phyloP scores from a whole-genome alignment of 306 rosid species.

The Cyclanthera cordifolia region DNA sequence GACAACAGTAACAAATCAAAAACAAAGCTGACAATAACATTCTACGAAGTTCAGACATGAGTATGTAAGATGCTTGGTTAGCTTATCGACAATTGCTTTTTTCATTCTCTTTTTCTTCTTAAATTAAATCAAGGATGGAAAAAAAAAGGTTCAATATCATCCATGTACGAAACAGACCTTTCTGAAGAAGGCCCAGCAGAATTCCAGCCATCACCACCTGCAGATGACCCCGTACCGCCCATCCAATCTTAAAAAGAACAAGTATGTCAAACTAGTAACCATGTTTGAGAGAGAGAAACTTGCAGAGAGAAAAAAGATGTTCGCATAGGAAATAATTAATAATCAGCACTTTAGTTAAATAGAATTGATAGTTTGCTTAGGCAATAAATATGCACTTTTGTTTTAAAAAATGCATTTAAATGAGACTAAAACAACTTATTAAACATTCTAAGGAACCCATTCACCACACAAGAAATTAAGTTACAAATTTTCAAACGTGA shows the following conservation, averaged over 20 bases:
- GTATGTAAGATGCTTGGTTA: not conserved
- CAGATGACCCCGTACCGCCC: slow-evolving; percentile 51
- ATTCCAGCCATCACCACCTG: slow-evolving; percentile 50
- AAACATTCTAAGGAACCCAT: not conserved
- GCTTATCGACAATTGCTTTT: not conserved
- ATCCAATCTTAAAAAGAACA: slow-evolving; percentile 51
- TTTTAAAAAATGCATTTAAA: not conserved
- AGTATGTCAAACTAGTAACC: slow-evolving; percentile 17
- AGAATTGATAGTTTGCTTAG: not conserved
- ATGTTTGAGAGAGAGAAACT: slow-evolving; percentile 10
- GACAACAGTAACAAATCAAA: not conserved
- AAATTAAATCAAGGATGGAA: not conserved
- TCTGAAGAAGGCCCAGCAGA: slow-evolving; percentile 40
- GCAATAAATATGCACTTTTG: not conserved
- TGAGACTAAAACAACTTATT: not conserved
- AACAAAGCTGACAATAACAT: not conserved
- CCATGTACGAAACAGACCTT: slow-evolving; percentile 31
- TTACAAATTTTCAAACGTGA: not conserved
- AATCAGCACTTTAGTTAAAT: not conserved
- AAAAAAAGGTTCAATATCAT: not conserved
- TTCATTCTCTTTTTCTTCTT: not conserved
- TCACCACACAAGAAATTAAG: not conserved
- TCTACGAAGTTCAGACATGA: not conserved
- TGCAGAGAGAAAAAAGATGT: slow-evolving; percentile 1
- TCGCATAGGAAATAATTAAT: not conserved